Evolutionary conservation across 768 basidiomycete species (phyloP), one percentile per base, ranked within the genome.

Genomic region (Tricholoma terreum): DNA sequence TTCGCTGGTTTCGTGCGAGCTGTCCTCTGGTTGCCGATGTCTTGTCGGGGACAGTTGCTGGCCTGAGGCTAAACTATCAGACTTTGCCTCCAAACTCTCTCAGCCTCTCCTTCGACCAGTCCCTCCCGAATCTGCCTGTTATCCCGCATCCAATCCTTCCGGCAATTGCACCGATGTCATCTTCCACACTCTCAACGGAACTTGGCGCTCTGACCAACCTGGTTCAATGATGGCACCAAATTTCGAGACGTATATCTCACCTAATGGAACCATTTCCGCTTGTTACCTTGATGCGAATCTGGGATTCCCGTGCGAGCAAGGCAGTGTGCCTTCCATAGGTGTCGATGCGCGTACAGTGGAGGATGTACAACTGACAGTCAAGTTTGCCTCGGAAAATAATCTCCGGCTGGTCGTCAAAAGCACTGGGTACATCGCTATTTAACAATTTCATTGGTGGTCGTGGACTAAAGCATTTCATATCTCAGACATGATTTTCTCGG

Each of bases 221-320:
- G 79, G 79, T 0, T 69, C 75, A 2, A 70, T 77, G 70, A 70
- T 79, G 50, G 46, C 61, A 6, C 50, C 60, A 21, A 70, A 70
- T 52, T 69, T 66, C 48, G 71, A 70, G 51, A 64, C 62, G 35
- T 75, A 63, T 55, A 61, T 66, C 2, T 76, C 69, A n/a, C 59
- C 43, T 17, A 81, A 80, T 62, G 80, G 76, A 31, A 80, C 77
- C 43, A 77, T 81, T 49, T 75, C 76, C 59, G 75, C 73, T 1
- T 86, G 84, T 73, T 82, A 80, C 36, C 56, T 82, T 46, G 75
- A 84, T 54, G 76, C 75, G 0, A 65, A 69, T 0, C 63, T 77
- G 0, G 75, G 73, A 2, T 50, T 69, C 14, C 70, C 76, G 4
- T 82, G 80, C 56, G 64, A 68, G 4, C 79, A 80, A 61, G 80